Base-by-base conservation (phyloP, 2,329 filamentous ascomycete species). In the Penicillium brasilianum region DNA sequence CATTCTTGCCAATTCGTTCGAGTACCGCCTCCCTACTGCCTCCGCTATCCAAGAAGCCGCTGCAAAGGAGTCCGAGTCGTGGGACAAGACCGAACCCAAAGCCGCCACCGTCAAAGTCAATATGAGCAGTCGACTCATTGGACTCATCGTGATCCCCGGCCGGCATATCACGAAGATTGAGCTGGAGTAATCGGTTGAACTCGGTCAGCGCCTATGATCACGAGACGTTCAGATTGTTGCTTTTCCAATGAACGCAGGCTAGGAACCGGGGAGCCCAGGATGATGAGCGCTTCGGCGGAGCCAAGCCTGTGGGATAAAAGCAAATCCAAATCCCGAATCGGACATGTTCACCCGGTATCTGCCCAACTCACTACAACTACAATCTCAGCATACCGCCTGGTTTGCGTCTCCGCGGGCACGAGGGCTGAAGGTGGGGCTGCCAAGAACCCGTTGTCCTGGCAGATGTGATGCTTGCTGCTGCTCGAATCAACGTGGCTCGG, bases 141-240 rank as follows among this genome's bases (percentile, higher is more conserved):
- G 95, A 0, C 80, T 98, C 28, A 88, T 99, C 2, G 93, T 97
- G 25, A 87, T 99, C 4, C 95, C 95, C 0, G 93, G 94, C 0
- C 82, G 90, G 67, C 87, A 96, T 74, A 91, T 99, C 67, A 87
- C 84, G 61, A 94, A 90, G 80, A 92, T 99, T 70, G 93, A 97
- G 76, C 83, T 95, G 50, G 93, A 98, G 74, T 89, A 94, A 66
- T 72, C 69, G 55, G 41, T 57, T 55, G 41, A 59, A 60, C 55
- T 60, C 34, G 60, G 53, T 20, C 36, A 60, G 30, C 49, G 55
- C 57, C 41, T 54, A 51, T 60, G 53, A 56, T 49, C 58, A 66
- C 56, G 36, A 60, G 63, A 58, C 57, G 50, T 36, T 48, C 61
- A 60, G 37, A 37, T 41, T 54, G 30, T 43, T 41, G 32, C n/a